Conservation (phyloP, 768 basidiomycete species). For the Mycena kentingensis region DNA sequence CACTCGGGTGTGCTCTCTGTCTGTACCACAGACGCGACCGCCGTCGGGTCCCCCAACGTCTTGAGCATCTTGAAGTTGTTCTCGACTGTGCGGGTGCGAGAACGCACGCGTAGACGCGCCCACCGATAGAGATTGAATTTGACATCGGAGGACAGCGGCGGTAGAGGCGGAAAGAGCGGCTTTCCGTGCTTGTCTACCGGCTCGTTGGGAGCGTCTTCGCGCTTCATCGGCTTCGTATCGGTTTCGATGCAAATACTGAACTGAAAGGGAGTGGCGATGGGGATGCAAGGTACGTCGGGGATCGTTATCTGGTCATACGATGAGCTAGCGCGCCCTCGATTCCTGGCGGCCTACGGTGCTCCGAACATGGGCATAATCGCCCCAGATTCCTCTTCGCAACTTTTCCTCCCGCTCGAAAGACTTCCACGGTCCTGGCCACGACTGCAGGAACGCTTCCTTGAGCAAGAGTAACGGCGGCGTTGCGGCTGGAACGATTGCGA, state of each 20-base stretch:
- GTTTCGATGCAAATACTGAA: slow-evolving; percentile 14
- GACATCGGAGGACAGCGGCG: slow-evolving; percentile 10
- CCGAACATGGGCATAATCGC: slow-evolving; percentile 15
- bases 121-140: slow-evolving; percentile 1
- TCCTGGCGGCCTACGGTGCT: not conserved
- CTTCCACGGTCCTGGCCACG: no score
- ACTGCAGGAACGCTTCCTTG: not conserved
- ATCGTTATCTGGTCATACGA: slow-evolving; percentile 8
- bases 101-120: not conserved
- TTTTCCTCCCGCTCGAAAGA: slow-evolving; percentile 14
- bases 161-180: slow-evolving; percentile 16
- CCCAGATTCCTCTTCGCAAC: slow-evolving; percentile 14
- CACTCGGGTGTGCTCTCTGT: slow-evolving; percentile 10
- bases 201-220: slow-evolving; percentile 1
- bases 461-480: not conserved
- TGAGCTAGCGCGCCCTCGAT: not conserved
- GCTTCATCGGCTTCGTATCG: slow-evolving; percentile 10
- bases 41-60: slow-evolving; percentile 7
- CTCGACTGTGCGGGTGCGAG: not conserved
- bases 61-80: not conserved
- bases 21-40: slow-evolving; percentile 8
- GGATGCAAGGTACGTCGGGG: slow-evolving; percentile 3
- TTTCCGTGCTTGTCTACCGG: slow-evolving; percentile 17
- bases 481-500: not conserved
- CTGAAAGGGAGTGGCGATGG: slow-evolving; percentile 11